Evolutionary conservation across 495 filamentous ascomycete species (phyloP).

Genomic region (Bacidia gigantensis): DNA sequence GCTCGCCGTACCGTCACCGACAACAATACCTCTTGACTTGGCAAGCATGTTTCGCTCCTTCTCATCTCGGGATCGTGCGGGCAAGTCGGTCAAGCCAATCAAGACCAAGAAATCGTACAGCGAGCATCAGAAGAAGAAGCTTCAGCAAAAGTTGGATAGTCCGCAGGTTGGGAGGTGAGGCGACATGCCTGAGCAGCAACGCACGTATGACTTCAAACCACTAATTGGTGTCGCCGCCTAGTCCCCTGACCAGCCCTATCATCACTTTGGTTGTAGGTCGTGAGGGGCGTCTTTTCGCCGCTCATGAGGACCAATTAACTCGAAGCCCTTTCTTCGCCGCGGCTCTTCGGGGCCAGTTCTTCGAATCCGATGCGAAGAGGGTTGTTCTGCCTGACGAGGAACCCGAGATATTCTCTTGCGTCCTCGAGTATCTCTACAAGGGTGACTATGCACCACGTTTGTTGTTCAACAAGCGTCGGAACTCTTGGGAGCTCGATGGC

Average conservation of each 20-base stretch:
- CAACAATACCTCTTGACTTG: constrained; percentile 20
- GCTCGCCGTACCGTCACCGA: constrained; percentile 2
- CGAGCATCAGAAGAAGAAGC: constrained; percentile 60
- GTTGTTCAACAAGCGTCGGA: constrained; percentile 32
- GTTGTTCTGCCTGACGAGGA: constrained; percentile 48
- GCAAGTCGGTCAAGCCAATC: constrained; percentile 59
- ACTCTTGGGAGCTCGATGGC: constrained; percentile 59
- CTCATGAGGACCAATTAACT: constrained; percentile 52
- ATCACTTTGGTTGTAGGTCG: constrained; percentile 67
- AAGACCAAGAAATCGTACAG: constrained; percentile 61
- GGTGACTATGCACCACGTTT: constrained; percentile 53
- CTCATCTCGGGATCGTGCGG: constrained; percentile 56
- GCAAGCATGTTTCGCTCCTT: constrained; percentile 74
- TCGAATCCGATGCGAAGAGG: constrained; percentile 39
- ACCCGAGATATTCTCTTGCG: constrained; percentile 50
- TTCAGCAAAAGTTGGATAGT: constrained; percentile 50
- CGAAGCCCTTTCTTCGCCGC: constrained; percentile 45
- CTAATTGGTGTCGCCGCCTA: constrained; percentile 21
- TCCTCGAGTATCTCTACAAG: constrained; percentile 61
- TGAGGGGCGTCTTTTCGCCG: constrained; percentile 66
- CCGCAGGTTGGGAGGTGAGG: constrained; percentile 36
- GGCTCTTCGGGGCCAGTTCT: constrained; percentile 42
- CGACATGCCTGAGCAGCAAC: constrained; percentile 20
- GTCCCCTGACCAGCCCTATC: constrained; percentile 60
- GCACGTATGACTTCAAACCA: constrained; percentile 20